Percentiles rank a stretch among this genome's conserved stretches.
These are phyloP conservation scores for Phoma sp. DNA, from an alignment of 2,329 filamentous ascomycete genomes.

Conservation along the genomic window DNA sequence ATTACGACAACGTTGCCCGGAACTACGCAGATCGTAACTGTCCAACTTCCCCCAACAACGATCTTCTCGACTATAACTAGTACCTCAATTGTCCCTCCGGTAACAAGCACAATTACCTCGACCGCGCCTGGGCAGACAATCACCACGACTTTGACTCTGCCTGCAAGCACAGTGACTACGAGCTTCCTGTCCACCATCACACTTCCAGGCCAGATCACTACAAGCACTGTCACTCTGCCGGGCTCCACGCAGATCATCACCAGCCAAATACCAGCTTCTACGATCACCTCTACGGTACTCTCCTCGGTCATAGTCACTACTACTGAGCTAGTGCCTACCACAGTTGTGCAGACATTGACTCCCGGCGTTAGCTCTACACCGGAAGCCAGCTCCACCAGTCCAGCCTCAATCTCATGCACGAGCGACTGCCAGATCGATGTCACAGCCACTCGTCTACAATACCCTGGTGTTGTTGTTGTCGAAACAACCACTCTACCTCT, in stretches of 20 bases:
- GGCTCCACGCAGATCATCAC: constrained; percentile 33
- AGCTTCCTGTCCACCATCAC: constrained; percentile 35
- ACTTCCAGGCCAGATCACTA: constrained; percentile 17
- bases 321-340: constrained; percentile 31
- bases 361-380: constrained; percentile 22
- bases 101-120: background rate
- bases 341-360: constrained; percentile 29
- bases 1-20: constrained; percentile 30
- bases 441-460: constrained; percentile 37
- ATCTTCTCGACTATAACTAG: constrained; percentile 7
- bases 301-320: constrained; percentile 26
- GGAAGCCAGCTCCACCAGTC: constrained; percentile 4
- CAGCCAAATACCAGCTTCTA: constrained; percentile 35
- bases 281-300: constrained; percentile 25
- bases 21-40: constrained; percentile 21
- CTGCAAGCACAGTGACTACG: constrained; percentile 31
- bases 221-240: constrained; percentile 17
- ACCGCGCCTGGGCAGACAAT: background rate
- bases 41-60: constrained; percentile 17
- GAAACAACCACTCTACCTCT: constrained; percentile 24
- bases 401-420: constrained; percentile 31
- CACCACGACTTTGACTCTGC: constrained; percentile 18
- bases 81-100: background rate
- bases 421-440: constrained; percentile 44
- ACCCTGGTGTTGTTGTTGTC: constrained; percentile 35